A percentile compares a stretch with the other conserved stretches of the same genome.
phyloP scores from a whole-genome alignment of 1,284 basidiomycete species.

The Trametes pubescens region DNA sequence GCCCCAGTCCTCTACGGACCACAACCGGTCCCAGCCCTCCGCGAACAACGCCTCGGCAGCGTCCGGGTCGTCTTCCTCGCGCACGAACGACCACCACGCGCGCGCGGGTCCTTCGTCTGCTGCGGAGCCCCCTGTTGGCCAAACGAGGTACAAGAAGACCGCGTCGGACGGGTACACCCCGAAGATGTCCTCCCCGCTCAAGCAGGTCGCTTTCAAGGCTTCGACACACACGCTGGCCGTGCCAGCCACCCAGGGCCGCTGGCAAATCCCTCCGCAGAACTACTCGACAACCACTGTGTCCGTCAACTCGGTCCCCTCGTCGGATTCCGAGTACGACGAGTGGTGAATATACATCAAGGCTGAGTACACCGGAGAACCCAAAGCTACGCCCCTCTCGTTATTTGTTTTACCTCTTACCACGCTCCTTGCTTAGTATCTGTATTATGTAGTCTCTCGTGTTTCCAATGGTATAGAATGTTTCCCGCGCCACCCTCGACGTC shows the following conservation, averaged over 20 bases:
- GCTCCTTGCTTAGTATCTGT: too few species aligned
- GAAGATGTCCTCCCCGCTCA: slow-evolving; percentile 23
- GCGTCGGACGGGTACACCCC: slow-evolving; percentile 19
- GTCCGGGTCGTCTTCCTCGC: background rate
- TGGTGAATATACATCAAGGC: background rate
- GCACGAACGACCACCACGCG: background rate
- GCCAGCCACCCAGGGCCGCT: background rate
- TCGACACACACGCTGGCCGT: background rate
- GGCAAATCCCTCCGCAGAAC: slow-evolving; percentile 17
- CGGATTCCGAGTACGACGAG: slow-evolving; percentile 18
- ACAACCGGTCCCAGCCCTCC: background rate
- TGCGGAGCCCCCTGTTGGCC: background rate
- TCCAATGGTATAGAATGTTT: too few species aligned
- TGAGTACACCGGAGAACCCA: too few species aligned
- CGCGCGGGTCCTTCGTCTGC: background rate
- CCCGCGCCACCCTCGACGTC: too few species aligned
- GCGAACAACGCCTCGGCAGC: background rate
- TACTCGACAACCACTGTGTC: slow-evolving; percentile 13
- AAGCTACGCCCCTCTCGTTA: too few species aligned
- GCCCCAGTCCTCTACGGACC: background rate
- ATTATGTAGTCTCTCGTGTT: too few species aligned
- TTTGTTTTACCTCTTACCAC: too few species aligned
- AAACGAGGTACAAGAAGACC: slow-evolving; percentile 11
- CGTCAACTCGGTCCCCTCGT: slow-evolving; percentile 18
- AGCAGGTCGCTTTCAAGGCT: slow-evolving; percentile 19